phyloP scores from a whole-genome alignment of 805 yeast species.

The Osmozyma mogii region DNA sequence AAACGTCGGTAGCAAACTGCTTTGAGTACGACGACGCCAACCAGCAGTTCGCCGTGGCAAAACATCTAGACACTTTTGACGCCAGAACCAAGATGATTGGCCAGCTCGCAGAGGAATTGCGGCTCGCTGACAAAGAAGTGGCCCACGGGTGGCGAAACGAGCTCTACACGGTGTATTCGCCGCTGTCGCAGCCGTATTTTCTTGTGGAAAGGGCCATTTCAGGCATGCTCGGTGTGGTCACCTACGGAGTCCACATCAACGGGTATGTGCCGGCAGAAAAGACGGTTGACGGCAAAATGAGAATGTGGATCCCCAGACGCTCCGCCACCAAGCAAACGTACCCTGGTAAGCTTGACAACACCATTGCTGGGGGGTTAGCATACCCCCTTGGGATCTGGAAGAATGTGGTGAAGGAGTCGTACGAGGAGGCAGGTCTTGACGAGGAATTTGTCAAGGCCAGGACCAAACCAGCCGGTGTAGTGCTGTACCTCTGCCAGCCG shows the following conservation, averaged over 20 bases:
- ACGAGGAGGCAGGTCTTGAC: conserved; percentile 82
- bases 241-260: conserved; percentile 83
- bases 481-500: conserved; percentile 51
- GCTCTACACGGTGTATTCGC: conserved; percentile 62
- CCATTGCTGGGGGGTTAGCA: conserved; percentile 93
- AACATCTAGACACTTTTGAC: conserved; percentile 29
- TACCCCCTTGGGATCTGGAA: conserved; percentile 68
- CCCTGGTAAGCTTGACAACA: conserved; percentile 88
- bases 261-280: conserved; percentile 56
- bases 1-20: conserved; percentile 16
- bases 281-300: conserved; percentile 32
- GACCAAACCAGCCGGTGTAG: conserved; percentile 50
- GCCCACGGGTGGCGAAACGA: conserved; percentile 81
- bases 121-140: conserved; percentile 22
- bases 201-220: conserved; percentile 75
- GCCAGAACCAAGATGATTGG: conserved; percentile 34
- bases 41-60: conserved; percentile 20
- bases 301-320: conserved; percentile 82
- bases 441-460: conserved; percentile 40
- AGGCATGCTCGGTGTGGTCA: conserved; percentile 74
- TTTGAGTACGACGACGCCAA: conserved; percentile 10
- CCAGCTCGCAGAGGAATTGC: conserved; percentile 35
- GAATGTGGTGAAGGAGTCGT: conserved; percentile 77
- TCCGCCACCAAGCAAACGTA: conserved; percentile 73
- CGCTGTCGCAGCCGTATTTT: conserved; percentile 49